Percentiles rank a stretch among this genome's conserved stretches.
phyloP scores from a whole-genome alignment of 192 early-diverging fungal genomes.

The Rhizophagus prolifer region DNA sequence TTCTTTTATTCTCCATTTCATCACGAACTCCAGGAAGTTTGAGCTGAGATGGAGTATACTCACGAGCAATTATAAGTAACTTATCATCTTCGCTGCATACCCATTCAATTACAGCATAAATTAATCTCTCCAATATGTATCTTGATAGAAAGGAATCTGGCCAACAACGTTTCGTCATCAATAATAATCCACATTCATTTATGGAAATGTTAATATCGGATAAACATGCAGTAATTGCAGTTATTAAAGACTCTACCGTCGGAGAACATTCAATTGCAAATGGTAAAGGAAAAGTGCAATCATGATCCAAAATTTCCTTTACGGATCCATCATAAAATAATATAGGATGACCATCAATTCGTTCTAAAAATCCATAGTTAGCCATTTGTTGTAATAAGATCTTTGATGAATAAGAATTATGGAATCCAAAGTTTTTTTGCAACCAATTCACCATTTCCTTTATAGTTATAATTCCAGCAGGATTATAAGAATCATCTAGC shows the following conservation, averaged over 20 bases:
- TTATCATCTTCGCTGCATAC: slow-evolving; percentile 53
- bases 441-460: slow-evolving; percentile 40
- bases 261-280: slow-evolving; percentile 53
- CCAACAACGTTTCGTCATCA: slow-evolving; percentile 53
- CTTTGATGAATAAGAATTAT: slow-evolving; percentile 31
- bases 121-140: slow-evolving; percentile 49
- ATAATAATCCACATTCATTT: slow-evolving; percentile 55
- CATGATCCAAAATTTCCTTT: background rate
- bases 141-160: slow-evolving; percentile 59
- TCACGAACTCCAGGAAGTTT: slow-evolving; percentile 38
- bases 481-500: background rate
- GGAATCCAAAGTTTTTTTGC: slow-evolving; percentile 40
- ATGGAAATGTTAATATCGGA: slow-evolving; percentile 49
- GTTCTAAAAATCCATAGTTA: slow-evolving; percentile 56
- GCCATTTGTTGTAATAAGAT: slow-evolving; percentile 54
- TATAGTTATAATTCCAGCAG: slow-evolving; percentile 31
- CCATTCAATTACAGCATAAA: slow-evolving; percentile 51
- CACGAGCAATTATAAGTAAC: slow-evolving; percentile 45
- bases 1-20: slow-evolving; percentile 32
- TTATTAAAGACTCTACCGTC: slow-evolving; percentile 52
- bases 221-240: slow-evolving; percentile 50
- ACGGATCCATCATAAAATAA: slow-evolving; percentile 27
- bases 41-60: slow-evolving; percentile 42
- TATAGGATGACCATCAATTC: slow-evolving; percentile 47
- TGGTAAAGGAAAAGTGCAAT: slow-evolving; percentile 50